These are phyloP conservation scores for Psidium guajava DNA, from an alignment of 345 rosid species.

Conservation along the genomic window DNA sequence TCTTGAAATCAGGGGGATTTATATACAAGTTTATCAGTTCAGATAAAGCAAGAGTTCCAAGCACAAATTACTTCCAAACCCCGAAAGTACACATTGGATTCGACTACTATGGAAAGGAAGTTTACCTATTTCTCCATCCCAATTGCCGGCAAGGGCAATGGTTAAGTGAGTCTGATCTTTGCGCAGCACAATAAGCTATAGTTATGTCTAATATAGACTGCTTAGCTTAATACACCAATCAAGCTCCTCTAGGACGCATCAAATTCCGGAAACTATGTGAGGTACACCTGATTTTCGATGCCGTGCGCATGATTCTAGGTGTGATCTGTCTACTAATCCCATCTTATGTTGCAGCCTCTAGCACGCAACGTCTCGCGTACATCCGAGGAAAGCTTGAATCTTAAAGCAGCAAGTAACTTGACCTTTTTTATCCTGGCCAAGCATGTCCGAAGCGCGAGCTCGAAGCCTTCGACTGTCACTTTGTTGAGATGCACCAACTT, in stretches of 20 bases:
- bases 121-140: background rate
- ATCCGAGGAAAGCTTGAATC: conserved; percentile 63
- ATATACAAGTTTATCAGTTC: background rate
- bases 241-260: background rate
- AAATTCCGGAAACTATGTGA: background rate
- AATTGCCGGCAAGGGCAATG: background rate
- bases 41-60: background rate
- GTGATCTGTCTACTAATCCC: conserved; percentile 27
- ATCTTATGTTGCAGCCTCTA: conserved; percentile 71
- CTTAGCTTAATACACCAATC: background rate
- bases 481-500: conserved; percentile 60
- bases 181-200: background rate
- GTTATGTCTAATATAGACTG: background rate
- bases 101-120: background rate
- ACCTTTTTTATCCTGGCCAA: conserved; percentile 70
- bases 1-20: background rate
- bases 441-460: conserved; percentile 60
- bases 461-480: conserved; percentile 66
- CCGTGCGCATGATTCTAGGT: background rate
- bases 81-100: background rate
- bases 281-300: background rate
- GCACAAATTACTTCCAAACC: background rate
- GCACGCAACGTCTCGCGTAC: conserved; percentile 48
- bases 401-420: conserved; percentile 54
- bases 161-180: background rate